Conservation (phyloP, 2,329 filamentous ascomycete species). For the Colletotrichum sojae region DNA sequence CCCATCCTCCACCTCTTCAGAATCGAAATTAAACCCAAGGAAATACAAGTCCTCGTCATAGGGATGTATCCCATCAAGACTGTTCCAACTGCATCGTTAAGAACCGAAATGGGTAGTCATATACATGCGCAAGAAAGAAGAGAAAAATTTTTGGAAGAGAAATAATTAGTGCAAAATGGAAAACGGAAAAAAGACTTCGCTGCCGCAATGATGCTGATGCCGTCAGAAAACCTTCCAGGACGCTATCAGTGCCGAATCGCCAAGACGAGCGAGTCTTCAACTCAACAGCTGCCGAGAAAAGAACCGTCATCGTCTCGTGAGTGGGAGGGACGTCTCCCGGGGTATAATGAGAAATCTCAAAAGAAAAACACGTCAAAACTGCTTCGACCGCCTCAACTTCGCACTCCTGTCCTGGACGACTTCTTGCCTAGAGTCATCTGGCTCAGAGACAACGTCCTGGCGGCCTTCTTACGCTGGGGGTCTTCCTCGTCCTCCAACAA, state of each 20-base stretch:
- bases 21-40: conserved; percentile 13
- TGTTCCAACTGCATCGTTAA: conserved; percentile 23
- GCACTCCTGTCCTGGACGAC: conserved; percentile 16
- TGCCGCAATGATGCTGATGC: conserved; percentile 31
- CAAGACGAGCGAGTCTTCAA: conserved; percentile 29
- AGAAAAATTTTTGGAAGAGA: background rate
- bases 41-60: conserved; percentile 26
- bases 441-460: conserved; percentile 75
- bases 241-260: conserved; percentile 32
- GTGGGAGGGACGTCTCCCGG: conserved; percentile 30
- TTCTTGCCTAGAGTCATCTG: conserved; percentile 67
- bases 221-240: conserved; percentile 8
- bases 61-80: conserved; percentile 27
- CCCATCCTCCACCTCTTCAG: background rate
- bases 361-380: conserved; percentile 31
- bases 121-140: conserved; percentile 11
- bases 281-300: conserved; percentile 35
- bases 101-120: conserved; percentile 11
- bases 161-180: too few species aligned
- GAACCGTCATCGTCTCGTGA: conserved; percentile 34
- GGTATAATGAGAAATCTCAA: conserved; percentile 40
- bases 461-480: conserved; percentile 65
- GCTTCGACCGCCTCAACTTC: conserved; percentile 34
- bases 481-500: conserved; percentile 55
- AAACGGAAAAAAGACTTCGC: conserved; percentile 16